phyloP scores from a whole-genome alignment of 352 stramenopile species.

The Phytopythium helicoides region DNA sequence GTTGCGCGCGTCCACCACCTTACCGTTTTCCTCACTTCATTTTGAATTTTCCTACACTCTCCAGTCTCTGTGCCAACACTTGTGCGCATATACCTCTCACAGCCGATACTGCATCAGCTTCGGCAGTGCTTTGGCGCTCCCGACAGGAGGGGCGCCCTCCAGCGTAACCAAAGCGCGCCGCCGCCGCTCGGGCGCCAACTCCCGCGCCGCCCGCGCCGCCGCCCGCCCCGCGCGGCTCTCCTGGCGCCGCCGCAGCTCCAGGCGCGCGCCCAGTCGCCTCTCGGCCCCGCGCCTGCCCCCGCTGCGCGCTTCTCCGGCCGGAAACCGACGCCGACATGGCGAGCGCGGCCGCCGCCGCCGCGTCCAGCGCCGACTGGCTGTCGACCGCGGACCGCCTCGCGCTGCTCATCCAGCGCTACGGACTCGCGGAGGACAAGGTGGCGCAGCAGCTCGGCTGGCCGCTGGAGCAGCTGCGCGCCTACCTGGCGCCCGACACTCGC shows the following conservation, averaged over 20 bases:
- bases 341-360: conserved; percentile 22
- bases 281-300: too few relatives aligned
- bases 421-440: conserved; percentile 36
- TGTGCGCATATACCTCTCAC: neutral
- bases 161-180: too few relatives aligned
- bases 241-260: too few relatives aligned
- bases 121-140: neutral
- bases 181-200: too few relatives aligned
- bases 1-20: conserved; percentile 2
- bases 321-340: conserved; percentile 12
- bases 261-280: too few relatives aligned
- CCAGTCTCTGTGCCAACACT: neutral
- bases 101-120: neutral
- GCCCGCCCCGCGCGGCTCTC: too few relatives aligned
- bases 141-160: neutral
- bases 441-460: conserved; percentile 54
- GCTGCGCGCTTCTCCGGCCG: too few relatives aligned
- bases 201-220: too few relatives aligned
- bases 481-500: conserved; percentile 47
- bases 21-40: conserved; percentile 10
- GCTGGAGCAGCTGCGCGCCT: conserved; percentile 44
- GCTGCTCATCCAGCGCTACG: conserved; percentile 61
- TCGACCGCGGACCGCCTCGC: conserved; percentile 53
- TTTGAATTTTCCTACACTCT: conserved; percentile 7
- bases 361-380: conserved; percentile 13